These are phyloP conservation scores for Monoraphidium neglectum DNA, from an alignment of 139 green algal species.

Conservation along the genomic window DNA sequence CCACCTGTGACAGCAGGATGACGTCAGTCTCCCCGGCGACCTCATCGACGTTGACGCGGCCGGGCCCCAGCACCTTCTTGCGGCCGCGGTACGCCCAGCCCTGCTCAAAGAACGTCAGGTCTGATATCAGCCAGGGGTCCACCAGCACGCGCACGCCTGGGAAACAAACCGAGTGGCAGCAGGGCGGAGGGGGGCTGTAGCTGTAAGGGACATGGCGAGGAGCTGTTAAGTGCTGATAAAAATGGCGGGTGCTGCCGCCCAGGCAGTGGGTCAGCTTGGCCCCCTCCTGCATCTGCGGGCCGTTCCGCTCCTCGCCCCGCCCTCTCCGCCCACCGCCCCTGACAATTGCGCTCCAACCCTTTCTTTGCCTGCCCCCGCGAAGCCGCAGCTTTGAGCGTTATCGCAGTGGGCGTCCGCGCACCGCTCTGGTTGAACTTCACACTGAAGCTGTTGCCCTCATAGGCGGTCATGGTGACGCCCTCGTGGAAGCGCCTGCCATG, in stretches of 20 bases:
- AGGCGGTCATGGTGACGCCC: slow-evolving; percentile 65
- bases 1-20: slow-evolving; percentile 74
- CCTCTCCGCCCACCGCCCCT: no score
- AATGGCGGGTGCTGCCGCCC: no score
- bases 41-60: slow-evolving; percentile 45
- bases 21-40: slow-evolving; percentile 64
- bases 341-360: no score
- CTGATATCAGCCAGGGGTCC: slow-evolving; percentile 85
- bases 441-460: slow-evolving; percentile 74
- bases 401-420: slow-evolving; percentile 11
- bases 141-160: slow-evolving; percentile 74
- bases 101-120: slow-evolving; percentile 72
- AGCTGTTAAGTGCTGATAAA: no score
- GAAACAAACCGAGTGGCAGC: no score
- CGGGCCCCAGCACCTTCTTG: slow-evolving; percentile 50
- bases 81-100: slow-evolving; percentile 69
- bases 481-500: slow-evolving; percentile 44
- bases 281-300: no score
- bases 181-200: no score
- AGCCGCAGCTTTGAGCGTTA: no score
- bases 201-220: no score
- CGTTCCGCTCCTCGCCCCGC: no score
- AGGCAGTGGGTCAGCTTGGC: no score
- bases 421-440: slow-evolving; percentile 68
- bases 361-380: no score